Evolutionary conservation across 1,284 basidiomycete genomes (phyloP).

Genomic region (Trametes versicolor): DNA sequence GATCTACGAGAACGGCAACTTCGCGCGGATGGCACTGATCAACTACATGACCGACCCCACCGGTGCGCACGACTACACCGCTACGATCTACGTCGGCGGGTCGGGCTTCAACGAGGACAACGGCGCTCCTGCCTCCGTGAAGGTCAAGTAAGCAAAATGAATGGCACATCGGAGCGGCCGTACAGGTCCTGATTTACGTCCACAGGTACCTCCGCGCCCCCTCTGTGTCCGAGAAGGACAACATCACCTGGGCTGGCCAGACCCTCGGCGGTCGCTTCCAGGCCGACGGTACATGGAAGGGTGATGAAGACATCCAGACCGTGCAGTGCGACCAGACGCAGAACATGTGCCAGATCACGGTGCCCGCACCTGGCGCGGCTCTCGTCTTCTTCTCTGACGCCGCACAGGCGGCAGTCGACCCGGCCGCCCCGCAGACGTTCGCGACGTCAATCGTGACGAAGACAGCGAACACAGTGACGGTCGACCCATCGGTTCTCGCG

Average conservation of each 20-base stretch:
- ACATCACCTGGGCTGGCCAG: constrained; percentile 81
- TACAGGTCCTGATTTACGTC: neutral
- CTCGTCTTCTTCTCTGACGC: constrained; percentile 73
- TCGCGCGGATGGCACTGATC: constrained; percentile 70
- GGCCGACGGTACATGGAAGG: constrained; percentile 72
- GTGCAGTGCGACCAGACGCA: constrained; percentile 61
- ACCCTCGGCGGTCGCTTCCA: constrained; percentile 71
- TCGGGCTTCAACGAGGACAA: constrained; percentile 48
- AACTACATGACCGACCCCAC: constrained; percentile 69
- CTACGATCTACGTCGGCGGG: constrained; percentile 55
- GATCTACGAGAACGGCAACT: constrained; percentile 69
- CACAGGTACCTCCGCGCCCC: constrained; percentile 51
- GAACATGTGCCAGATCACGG: constrained; percentile 65
- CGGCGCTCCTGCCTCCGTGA: constrained; percentile 54
- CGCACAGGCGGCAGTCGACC: constrained; percentile 51
- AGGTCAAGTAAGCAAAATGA: constrained; percentile 58
- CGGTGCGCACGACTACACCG: constrained; percentile 61
- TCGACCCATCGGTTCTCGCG: constrained; percentile 44
- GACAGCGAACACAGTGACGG: constrained; percentile 51
- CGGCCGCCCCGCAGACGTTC: constrained; percentile 58
- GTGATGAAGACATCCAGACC: constrained; percentile 59
- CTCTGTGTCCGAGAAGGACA: constrained; percentile 66
- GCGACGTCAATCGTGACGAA: constrained; percentile 62
- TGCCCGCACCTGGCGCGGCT: constrained; percentile 76
- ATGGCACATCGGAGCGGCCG: neutral